A percentile compares a stretch with the other conserved stretches of the same genome.
Conservation (phyloP, 768 basidiomycete genomes). For the Auricularia cornea region DNA sequence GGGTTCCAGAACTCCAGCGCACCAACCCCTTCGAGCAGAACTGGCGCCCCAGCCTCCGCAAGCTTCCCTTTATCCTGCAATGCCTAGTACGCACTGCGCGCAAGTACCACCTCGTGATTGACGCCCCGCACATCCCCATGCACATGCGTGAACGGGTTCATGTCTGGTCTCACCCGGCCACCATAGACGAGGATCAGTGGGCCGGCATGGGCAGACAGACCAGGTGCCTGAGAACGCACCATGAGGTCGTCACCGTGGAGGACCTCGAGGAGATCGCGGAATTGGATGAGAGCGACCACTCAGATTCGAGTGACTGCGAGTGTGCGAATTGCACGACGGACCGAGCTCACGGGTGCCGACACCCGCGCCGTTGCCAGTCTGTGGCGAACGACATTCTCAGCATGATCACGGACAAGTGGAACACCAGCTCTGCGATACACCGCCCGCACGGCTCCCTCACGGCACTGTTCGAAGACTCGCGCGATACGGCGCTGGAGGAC, state of each 20-base stretch:
- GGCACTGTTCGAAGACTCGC: background rate
- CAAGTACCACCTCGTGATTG: background rate
- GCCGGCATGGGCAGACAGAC: no score
- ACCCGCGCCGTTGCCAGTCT: background rate
- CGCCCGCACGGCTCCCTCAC: no score
- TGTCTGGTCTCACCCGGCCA: background rate
- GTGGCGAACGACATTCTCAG: background rate
- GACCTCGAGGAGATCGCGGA: background rate
- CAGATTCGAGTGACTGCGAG: background rate
- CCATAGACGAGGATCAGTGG: no score
- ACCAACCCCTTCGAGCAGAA: no score
- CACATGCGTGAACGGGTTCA: background rate
- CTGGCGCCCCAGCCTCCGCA: background rate
- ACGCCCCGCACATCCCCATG: background rate
- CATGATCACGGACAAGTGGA: background rate
- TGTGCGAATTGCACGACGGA: background rate
- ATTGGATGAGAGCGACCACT: background rate
- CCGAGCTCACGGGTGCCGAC: background rate
- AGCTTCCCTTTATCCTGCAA: background rate
- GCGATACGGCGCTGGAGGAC: no score
- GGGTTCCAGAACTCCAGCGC: background rate
- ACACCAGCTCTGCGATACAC: background rate
- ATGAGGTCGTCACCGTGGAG: background rate
- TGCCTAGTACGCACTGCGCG: background rate
- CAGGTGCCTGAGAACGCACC: background rate